Evolutionary conservation across 805 yeast genomes (phyloP), one percentile per base, ranked within the genome.

Genomic region (Jamesozyma lodderae): DNA sequence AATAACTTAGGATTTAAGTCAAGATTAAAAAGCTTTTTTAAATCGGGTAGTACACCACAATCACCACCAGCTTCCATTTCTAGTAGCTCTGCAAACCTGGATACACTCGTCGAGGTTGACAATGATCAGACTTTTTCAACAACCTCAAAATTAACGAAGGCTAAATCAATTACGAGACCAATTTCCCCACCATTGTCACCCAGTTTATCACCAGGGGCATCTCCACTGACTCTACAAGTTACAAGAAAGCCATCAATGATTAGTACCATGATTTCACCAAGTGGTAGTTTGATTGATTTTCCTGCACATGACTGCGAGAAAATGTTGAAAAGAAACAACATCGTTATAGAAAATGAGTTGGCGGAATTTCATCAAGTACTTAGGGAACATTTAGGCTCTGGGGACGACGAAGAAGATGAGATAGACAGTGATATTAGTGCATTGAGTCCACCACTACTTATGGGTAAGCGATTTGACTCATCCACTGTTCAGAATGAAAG

Each of bases 301-400:
- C 19, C 30, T 4, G 18, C 11, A 6, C 3, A 28, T 21, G 33
- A 32, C 1, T 33, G 20, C 18, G 19, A 29, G 10, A 22, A 18
- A 14, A 26, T 38, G 31, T 23, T 38, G 6, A 29, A 32, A 33
- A 33, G 35, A 19, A 33, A 38, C 21, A 38, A 25, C 14, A 23
- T 24, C 9, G 35, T 35, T 2, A 65, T 84, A 35, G 94, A 88
- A 42, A 55, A 85, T 13, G 76, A 70, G 25, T 70, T 74, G 33
- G 69, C 95, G 33, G 79, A 75, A 34, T 60, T 78, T 52, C 94
- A 47, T 31, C 39, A 48, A 18, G 46, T 51, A 7, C 41, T 50
- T 4, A 39, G 45, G 14, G 57, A 47, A 29, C 56, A 44, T 33
- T 53, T 40, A 13, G 59, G 53, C 18, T 57, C 47, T 2, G 57